A percentile compares a stretch with the other conserved stretches of the same genome.
Evolutionary conservation across 352 stramenopile species (phyloP).

Genomic region (Thalassiosira exigua): DNA sequence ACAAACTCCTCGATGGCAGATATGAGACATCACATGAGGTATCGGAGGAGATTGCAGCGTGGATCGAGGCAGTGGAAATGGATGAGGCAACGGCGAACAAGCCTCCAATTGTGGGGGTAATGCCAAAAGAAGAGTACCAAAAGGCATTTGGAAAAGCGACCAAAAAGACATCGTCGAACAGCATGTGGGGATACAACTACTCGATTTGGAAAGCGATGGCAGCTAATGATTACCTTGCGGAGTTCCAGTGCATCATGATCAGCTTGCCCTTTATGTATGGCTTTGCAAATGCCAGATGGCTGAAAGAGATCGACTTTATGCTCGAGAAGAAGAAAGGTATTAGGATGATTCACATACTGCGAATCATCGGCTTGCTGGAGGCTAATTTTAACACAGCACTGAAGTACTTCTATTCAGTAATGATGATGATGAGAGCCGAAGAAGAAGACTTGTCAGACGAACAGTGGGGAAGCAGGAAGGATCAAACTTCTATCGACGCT

Average conservation of each 20-base stretch:
- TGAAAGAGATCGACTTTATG: constrained; percentile 39
- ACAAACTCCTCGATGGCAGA: background rate
- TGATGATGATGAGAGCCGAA: constrained; percentile 3
- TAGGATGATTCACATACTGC: constrained; percentile 37
- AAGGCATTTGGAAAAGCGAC: no score
- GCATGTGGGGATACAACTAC: constrained; percentile 17
- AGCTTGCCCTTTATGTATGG: constrained; percentile 31
- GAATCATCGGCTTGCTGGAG: constrained; percentile 55
- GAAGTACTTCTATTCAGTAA: constrained; percentile 19
- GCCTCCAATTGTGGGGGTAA: background rate
- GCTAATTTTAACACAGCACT: constrained; percentile 42
- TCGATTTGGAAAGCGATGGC: constrained; percentile 28
- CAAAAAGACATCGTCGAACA: constrained; percentile 13
- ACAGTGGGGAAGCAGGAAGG: background rate
- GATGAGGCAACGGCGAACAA: background rate
- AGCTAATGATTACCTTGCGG: background rate
- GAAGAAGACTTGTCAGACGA: background rate
- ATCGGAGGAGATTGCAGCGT: background rate
- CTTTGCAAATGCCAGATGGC: constrained; percentile 21
- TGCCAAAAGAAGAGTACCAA: no score
- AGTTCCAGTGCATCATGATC: constrained; percentile 21
- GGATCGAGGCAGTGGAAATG: constrained; percentile 11
- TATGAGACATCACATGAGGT: background rate
- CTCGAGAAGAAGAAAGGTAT: constrained; percentile 43
- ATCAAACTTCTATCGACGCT: background rate